Conservation (phyloP, 148 eudicot genomes). For the Heliamphora exappendiculata region DNA sequence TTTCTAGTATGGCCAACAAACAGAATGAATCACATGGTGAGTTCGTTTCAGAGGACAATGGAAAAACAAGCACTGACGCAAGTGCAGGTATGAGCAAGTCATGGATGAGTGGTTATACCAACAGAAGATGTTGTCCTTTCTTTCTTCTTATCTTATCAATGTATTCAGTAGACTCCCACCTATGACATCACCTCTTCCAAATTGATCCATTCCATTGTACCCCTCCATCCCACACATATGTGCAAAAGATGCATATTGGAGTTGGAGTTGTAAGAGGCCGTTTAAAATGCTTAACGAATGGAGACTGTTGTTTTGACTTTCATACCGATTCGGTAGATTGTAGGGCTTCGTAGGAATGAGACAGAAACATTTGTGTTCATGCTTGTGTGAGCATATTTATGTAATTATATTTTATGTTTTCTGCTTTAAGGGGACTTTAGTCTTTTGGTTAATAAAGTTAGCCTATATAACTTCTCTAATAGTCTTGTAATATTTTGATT, state of each 20-base stretch:
- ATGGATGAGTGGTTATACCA: not conserved
- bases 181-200: not conserved
- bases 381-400: too few species aligned
- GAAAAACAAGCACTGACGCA: conserved; percentile 22
- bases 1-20: conserved; percentile 31
- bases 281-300: too few species aligned
- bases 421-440: too few species aligned
- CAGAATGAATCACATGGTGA: conserved; percentile 36
- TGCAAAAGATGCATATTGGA: not conserved
- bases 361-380: too few species aligned
- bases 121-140: not conserved
- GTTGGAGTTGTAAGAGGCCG: not conserved
- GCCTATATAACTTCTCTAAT: too few species aligned
- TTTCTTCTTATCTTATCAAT: not conserved
- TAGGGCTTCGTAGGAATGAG: too few species aligned
- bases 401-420: too few species aligned
- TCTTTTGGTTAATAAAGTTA: too few species aligned
- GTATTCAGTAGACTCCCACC: not conserved
- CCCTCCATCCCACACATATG: not conserved
- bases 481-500: too few species aligned
- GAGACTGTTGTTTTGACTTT: too few species aligned
- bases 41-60: conserved; percentile 45
- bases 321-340: too few species aligned
- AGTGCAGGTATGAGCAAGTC: conserved; percentile 27
- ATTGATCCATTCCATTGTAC: not conserved